phyloP scores from a whole-genome alignment of 2,329 filamentous ascomycete genomes.

The Fusarium floridanum region DNA sequence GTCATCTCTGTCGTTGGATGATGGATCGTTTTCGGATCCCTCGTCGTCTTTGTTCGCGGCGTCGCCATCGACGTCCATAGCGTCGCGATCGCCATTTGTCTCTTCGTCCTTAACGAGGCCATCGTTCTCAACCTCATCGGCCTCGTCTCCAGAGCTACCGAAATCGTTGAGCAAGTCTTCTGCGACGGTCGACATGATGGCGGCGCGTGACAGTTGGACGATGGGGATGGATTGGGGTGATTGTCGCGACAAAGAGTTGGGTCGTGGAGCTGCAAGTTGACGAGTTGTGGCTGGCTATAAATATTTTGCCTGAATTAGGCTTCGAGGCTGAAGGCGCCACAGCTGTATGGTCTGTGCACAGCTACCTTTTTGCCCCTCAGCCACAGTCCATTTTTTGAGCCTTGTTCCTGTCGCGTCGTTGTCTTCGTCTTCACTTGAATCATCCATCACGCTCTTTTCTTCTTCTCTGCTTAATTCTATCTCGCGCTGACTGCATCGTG shows the following conservation, averaged over 20 bases:
- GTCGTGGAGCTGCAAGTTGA: constrained; percentile 8
- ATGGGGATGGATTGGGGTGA: constrained; percentile 16
- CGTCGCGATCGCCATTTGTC: constrained; percentile 62
- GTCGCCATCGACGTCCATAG: constrained; percentile 59
- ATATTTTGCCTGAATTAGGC: constrained; percentile 39
- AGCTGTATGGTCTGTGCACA: constrained; percentile 28
- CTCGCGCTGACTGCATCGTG: background rate
- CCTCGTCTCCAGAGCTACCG: constrained; percentile 77
- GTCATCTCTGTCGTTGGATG: constrained; percentile 66
- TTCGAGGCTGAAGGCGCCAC: constrained; percentile 48
- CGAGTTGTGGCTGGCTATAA: constrained; percentile 27
- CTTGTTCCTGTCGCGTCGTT: constrained; percentile 43
- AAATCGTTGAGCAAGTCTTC: constrained; percentile 90
- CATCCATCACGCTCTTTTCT: constrained; percentile 15
- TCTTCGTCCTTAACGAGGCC: constrained; percentile 58
- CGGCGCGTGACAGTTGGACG: constrained; percentile 19
- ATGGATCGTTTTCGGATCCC: constrained; percentile 53
- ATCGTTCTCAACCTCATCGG: constrained; percentile 70
- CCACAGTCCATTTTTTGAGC: constrained; percentile 44
- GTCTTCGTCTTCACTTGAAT: constrained; percentile 7
- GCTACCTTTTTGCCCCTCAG: constrained; percentile 22
- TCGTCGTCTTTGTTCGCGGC: constrained; percentile 65
- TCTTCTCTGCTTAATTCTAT: constrained; percentile 4
- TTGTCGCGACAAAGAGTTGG: constrained; percentile 28
- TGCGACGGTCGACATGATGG: constrained; percentile 85